These are phyloP conservation scores for Esteya vermicola DNA, from an alignment of 2,329 filamentous ascomycete genomes.

Conservation along the genomic window DNA sequence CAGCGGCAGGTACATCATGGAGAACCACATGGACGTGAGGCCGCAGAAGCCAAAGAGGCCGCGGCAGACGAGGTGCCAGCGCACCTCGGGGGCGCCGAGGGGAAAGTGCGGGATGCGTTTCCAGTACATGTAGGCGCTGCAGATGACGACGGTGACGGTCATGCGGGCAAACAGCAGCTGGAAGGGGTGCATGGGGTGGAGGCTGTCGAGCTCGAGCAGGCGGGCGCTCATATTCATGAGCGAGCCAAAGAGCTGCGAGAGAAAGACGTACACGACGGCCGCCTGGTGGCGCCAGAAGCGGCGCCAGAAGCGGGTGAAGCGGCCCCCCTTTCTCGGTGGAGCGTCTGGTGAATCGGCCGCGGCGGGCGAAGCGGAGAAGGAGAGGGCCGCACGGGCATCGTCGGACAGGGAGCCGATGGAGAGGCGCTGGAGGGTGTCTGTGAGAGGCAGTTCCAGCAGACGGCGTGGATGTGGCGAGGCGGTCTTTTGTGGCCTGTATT, in stretches of 20 bases:
- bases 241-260: constrained; percentile 68
- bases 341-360: constrained; percentile 9
- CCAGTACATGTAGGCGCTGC: constrained; percentile 61
- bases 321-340: constrained; percentile 3
- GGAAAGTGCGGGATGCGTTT: constrained; percentile 53
- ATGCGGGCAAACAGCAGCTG: constrained; percentile 75
- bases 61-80: constrained; percentile 44
- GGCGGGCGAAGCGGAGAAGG: constrained; percentile 1
- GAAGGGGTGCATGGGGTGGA: constrained; percentile 63
- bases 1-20: constrained; percentile 61
- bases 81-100: constrained; percentile 51
- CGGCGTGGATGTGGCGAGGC: neutral
- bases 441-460: constrained; percentile 9
- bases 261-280: constrained; percentile 57
- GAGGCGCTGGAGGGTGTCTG: constrained; percentile 20
- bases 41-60: constrained; percentile 37
- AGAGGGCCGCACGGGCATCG: constrained; percentile 10
- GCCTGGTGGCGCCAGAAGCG: constrained; percentile 56
- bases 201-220: constrained; percentile 53
- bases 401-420: constrained; percentile 28
- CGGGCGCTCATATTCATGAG: constrained; percentile 76
- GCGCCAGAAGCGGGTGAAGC: neutral
- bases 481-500: neutral
- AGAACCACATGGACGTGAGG: constrained; percentile 60
- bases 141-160: constrained; percentile 54